Evolutionary conservation across 1,139 yeast genomes (phyloP), one percentile per base, ranked within the genome.

Genomic region (Debaryomyces fabryi): DNA sequence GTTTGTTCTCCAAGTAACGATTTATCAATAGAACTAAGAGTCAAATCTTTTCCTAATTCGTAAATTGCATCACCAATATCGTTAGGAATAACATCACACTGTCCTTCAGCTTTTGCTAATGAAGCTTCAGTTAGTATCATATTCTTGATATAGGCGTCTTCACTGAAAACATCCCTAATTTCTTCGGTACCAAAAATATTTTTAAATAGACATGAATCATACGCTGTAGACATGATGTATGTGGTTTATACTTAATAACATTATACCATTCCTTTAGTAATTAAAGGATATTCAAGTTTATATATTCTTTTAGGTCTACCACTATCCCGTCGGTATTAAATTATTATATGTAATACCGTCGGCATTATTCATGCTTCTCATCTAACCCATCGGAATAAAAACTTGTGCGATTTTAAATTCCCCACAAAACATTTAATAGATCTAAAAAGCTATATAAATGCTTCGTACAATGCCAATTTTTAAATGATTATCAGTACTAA

Each of bases 61-160:
- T n/a, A 38, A 24, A 38, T 38, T 13, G 15, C 6, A 20, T 38
- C 33, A 38, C 41, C 41, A n/a, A 27, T 16, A 12, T 8, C 15
- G 12, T 24, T 13, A 12, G 41, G 41, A 38, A 38, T 38, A 5
- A 38, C 41, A 21, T 38, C 12, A 16, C 15, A 38, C 4, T 9
- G 13, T 7, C 41, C 41, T 38, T 38, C 41, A 7, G 41, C 41
- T 27, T 38, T 38, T 12, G 41, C 32, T n/a, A 38, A 38, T 12
- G 30, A 6, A 4, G 23, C 6, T 23, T 38, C 32, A 7, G 30
- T 23, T 13, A 7, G 3, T 8, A 38, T 38, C 41, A 37, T 38
- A 27, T 38, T n/a, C 6, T 23, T 38, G 29, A 38, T 38, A 27
- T 38, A 38, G 30, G 18, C 6, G 15, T 6, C 30, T 23, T 38